A percentile compares a stretch with the other conserved stretches of the same genome.
Conservation (phyloP, 148 eudicot genomes). For the Amaranthus palmeri region DNA sequence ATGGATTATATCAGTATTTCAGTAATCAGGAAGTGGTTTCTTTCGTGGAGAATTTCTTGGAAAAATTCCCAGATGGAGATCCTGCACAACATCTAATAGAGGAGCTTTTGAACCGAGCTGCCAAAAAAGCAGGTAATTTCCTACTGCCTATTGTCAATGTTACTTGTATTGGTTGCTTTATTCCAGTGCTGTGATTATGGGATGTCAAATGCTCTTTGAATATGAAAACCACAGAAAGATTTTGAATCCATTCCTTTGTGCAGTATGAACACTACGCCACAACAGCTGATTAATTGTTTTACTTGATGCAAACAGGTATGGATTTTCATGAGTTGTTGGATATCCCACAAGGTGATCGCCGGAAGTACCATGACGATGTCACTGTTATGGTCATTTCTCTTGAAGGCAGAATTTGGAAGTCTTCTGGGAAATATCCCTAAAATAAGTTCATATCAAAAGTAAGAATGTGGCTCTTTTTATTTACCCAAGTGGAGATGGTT, state of each 20-base stretch:
- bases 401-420: constrained; percentile 99
- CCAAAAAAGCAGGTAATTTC: constrained; percentile 90
- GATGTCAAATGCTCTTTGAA: not conserved
- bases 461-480: constrained; percentile 9
- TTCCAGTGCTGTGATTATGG: not conserved
- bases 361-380: constrained; percentile 98
- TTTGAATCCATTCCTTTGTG: no score
- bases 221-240: no score
- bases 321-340: constrained; percentile 96
- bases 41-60: constrained; percentile 79
- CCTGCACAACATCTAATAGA: constrained; percentile 99
- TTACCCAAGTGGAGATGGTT: constrained; percentile 1
- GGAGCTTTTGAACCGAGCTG: constrained; percentile 94
- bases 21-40: constrained; percentile 95
- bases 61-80: constrained; percentile 94
- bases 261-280: no score
- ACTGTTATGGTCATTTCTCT: constrained; percentile 97
- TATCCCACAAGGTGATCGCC: constrained; percentile 94
- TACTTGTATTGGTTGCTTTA: not conserved
- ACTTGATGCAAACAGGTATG: constrained; percentile 56
- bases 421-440: constrained; percentile 92
- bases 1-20: constrained; percentile 93
- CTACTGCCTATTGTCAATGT: not conserved
- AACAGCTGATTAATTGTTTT: not conserved
- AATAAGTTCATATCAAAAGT: constrained; percentile 16